phyloP scores from a whole-genome alignment of 1,139 yeast genomes.

The Zygoascus meyerae region DNA sequence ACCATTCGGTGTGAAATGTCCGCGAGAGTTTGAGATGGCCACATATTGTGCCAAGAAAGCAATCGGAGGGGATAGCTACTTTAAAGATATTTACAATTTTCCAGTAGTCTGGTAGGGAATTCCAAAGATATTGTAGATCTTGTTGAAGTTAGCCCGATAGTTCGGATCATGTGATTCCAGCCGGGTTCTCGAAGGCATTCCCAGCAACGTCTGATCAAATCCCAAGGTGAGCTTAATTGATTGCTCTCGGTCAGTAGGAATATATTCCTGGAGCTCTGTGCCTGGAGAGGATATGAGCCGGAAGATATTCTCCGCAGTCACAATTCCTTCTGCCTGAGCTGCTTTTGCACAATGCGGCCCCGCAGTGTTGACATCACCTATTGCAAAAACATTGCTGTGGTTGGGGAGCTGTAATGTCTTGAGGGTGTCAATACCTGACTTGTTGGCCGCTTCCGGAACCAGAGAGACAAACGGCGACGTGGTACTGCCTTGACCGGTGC shows the following conservation, averaged over 20 bases:
- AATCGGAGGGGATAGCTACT: no score
- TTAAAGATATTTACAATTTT: not conserved
- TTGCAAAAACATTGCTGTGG: constrained; percentile 17
- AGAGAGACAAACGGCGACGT: constrained; percentile 11
- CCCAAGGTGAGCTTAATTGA: constrained; percentile 18
- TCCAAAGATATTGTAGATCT: constrained; percentile 1
- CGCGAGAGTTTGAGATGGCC: no score
- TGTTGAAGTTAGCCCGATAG: constrained; percentile 2
- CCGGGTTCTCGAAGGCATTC: not conserved
- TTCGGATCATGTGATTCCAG: not conserved
- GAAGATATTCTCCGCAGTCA: constrained; percentile 16
- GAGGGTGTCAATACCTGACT: constrained; percentile 16
- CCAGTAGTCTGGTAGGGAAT: not conserved
- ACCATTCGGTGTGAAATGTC: no score
- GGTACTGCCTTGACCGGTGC: constrained; percentile 18
- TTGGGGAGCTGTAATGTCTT: constrained; percentile 18
- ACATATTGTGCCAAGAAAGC: no score
- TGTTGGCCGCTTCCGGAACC: constrained; percentile 11
- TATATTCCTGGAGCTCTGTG: constrained; percentile 8
- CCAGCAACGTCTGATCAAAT: constrained; percentile 7
- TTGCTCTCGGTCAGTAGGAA: constrained; percentile 14
- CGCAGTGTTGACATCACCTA: constrained; percentile 21
- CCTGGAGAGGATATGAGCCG: constrained; percentile 10
- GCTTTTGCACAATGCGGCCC: constrained; percentile 21
- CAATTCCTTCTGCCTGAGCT: constrained; percentile 16